Percentiles rank a stretch among this genome's conserved stretches.
Conservation (phyloP, 2,329 filamentous ascomycete species). For the Neospermospora avenae region DNA sequence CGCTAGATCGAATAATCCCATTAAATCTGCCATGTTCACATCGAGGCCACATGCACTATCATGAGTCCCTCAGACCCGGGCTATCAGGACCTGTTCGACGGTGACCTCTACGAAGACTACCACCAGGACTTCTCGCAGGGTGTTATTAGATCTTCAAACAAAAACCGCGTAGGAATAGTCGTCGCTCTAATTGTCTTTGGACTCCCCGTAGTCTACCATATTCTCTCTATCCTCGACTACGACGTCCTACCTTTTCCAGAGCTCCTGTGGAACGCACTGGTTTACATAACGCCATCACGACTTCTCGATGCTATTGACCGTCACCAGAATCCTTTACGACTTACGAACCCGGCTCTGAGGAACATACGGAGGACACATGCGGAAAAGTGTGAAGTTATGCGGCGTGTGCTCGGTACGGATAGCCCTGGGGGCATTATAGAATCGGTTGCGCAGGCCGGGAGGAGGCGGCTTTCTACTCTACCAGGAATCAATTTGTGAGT, state of each 20-base stretch:
- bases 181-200: conserved; percentile 28
- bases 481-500: conserved; percentile 26
- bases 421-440: conserved; percentile 50
- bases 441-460: conserved; percentile 55
- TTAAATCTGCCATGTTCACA: neutral
- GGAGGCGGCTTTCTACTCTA: conserved; percentile 52
- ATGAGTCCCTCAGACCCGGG: conserved; percentile 30
- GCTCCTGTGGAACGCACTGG: conserved; percentile 58
- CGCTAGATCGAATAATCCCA: neutral
- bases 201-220: conserved; percentile 31
- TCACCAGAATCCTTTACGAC: conserved; percentile 40
- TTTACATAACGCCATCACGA: conserved; percentile 53
- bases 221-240: conserved; percentile 32
- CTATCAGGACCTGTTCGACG: conserved; percentile 29
- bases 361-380: conserved; percentile 44
- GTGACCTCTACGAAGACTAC: conserved; percentile 31
- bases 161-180: conserved; percentile 18
- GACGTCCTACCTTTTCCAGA: conserved; percentile 42
- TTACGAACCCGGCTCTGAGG: conserved; percentile 42
- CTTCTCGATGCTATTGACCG: conserved; percentile 55
- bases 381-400: conserved; percentile 63
- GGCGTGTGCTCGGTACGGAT: conserved; percentile 59
- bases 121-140: conserved; percentile 34
- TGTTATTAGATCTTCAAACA: conserved; percentile 12
- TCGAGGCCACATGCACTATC: conserved; percentile 29